Percentiles rank a stretch among this genome's conserved stretches.
These are phyloP conservation scores for Termitomyces titanicus DNA, from an alignment of 768 basidiomycete genomes.

Conservation along the genomic window DNA sequence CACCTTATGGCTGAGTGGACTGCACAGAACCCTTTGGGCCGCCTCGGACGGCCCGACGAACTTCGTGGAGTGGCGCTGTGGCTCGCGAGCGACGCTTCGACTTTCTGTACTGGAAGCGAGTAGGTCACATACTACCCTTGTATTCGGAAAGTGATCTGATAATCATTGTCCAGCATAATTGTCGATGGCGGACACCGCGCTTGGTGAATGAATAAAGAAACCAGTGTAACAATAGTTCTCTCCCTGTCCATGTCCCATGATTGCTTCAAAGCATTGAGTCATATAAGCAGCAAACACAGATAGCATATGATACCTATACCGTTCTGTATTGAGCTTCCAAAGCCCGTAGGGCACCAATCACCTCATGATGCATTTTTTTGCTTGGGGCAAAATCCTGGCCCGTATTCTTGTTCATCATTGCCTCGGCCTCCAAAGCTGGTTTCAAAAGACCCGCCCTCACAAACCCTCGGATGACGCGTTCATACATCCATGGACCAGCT, in stretches of 20 bases:
- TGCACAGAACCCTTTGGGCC: constrained; percentile 56
- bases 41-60: constrained; percentile 67
- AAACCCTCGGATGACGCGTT: constrained; percentile 13
- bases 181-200: constrained; percentile 20
- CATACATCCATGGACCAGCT: constrained; percentile 9
- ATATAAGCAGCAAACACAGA: too few relatives aligned
- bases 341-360: constrained; percentile 4
- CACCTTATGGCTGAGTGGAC: constrained; percentile 55
- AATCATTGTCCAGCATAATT: constrained; percentile 12
- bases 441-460: constrained; percentile 9
- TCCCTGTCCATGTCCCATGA: not conserved
- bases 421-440: constrained; percentile 13
- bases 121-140: constrained; percentile 18
- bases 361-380: not conserved
- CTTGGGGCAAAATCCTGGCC: not conserved
- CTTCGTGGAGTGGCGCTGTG: constrained; percentile 63
- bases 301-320: not conserved
- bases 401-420: constrained; percentile 11
- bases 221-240: not conserved
- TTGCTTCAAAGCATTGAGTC: too few relatives aligned
- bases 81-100: constrained; percentile 67
- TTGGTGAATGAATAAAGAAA: constrained; percentile 6
- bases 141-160: not conserved
- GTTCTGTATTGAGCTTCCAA: not conserved
- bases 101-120: constrained; percentile 74